Conservation (phyloP, 23 red algal genomes). For the Gracilaria vermiculophylla region DNA sequence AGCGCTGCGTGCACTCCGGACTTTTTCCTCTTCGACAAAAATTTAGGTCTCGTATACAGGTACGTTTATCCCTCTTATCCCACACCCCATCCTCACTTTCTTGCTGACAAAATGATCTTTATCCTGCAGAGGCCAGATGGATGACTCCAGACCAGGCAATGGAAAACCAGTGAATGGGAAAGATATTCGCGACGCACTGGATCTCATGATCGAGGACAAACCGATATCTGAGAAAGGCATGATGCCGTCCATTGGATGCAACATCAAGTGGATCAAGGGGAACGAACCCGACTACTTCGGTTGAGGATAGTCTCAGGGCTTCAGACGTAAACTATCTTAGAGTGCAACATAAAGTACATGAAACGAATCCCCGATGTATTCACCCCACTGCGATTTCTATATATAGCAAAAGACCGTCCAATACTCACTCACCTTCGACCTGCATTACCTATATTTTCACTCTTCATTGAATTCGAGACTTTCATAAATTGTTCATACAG, state of each 20-base stretch:
- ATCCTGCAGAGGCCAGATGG: conserved; percentile 54
- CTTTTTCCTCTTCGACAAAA: conserved; percentile 73
- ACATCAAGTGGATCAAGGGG: conserved; percentile 81
- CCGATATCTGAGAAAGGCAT: conserved; percentile 28
- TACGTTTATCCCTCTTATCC: background rate
- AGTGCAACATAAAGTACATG: too few relatives aligned
- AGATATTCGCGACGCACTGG: conserved; percentile 65
- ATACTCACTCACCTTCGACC: background rate
- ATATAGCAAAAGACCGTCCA: too few relatives aligned
- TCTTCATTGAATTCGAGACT: background rate
- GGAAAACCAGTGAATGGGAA: conserved; percentile 38
- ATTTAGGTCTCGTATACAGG: conserved; percentile 61
- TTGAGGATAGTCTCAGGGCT: too few relatives aligned
- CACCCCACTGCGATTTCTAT: too few relatives aligned
- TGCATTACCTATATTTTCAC: background rate
- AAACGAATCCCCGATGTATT: too few relatives aligned
- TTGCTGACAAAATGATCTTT: background rate
- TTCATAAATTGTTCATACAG: background rate
- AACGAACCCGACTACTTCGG: conserved; percentile 42
- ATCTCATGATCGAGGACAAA: conserved; percentile 51
- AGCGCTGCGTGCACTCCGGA: conserved; percentile 86
- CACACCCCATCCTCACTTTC: background rate
- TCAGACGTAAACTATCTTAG: too few relatives aligned
- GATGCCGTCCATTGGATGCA: conserved; percentile 81
- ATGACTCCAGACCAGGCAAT: conserved; percentile 81